Percentiles rank a stretch among this genome's conserved stretches.
Evolutionary conservation across 306 rosid genomes (phyloP).

Genomic region (Casuarina glauca): DNA sequence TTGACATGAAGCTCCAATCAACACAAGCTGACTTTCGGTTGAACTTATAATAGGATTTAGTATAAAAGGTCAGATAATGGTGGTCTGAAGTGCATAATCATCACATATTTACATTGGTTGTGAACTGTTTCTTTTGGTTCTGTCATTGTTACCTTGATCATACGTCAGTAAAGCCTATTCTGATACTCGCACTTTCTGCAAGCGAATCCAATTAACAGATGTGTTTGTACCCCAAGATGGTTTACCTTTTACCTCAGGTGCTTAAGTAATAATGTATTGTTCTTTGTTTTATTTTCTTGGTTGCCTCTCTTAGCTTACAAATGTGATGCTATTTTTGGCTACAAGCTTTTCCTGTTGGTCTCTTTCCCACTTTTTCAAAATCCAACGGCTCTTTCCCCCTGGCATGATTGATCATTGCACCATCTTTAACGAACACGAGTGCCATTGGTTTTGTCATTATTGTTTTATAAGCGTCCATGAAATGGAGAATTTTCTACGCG

Average conservation of each 20-base stretch:
- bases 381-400: slow-evolving; percentile 39
- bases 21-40: background rate
- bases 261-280: too few species aligned
- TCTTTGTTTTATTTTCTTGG: background rate
- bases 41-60: background rate
- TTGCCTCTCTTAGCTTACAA: slow-evolving; percentile 12
- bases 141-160: too few species aligned
- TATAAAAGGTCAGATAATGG: background rate
- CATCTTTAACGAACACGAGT: slow-evolving; percentile 53
- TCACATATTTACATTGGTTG: background rate
- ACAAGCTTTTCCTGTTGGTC: slow-evolving; percentile 20
- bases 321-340: slow-evolving; percentile 31
- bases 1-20: background rate
- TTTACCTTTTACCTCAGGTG: background rate
- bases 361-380: slow-evolving; percentile 27
- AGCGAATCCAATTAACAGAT: slow-evolving; percentile 18
- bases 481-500: slow-evolving; percentile 30
- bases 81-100: background rate
- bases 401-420: slow-evolving; percentile 43
- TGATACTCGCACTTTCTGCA: slow-evolving; percentile 2
- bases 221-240: background rate
- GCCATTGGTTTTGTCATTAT: slow-evolving; percentile 34
- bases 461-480: background rate
- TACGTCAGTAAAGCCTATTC: too few species aligned
- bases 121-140: too few species aligned